Evolutionary conservation across 2,329 filamentous ascomycete genomes (phyloP).

Genomic region (Ceratocystis huliohia): DNA sequence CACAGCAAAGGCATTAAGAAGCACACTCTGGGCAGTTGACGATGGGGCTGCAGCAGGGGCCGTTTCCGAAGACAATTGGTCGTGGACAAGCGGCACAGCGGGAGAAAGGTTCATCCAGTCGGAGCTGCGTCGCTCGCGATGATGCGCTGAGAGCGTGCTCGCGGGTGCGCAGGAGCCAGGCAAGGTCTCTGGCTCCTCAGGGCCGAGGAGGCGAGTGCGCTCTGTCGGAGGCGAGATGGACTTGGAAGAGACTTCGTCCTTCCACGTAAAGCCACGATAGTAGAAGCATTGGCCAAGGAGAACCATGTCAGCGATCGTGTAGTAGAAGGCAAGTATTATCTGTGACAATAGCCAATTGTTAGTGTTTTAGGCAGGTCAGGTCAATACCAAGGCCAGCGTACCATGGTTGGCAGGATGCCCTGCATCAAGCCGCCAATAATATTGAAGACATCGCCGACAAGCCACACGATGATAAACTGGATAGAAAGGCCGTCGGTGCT

Average conservation of each 20-base stretch:
- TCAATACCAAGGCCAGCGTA: constrained; percentile 26
- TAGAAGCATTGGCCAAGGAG: constrained; percentile 86
- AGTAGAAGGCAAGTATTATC: constrained; percentile 87
- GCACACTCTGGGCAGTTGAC: constrained; percentile 43
- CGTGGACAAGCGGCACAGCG: constrained; percentile 59
- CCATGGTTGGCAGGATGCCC: constrained; percentile 86
- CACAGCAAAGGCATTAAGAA: constrained; percentile 66
- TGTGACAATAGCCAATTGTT: constrained; percentile 25
- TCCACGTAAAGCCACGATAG: constrained; percentile 71
- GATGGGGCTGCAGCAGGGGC: background rate
- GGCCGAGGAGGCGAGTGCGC: constrained; percentile 38
- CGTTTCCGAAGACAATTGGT: constrained; percentile 29
- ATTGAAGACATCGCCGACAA: constrained; percentile 90
- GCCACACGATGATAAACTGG: constrained; percentile 86
- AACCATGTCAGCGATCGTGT: constrained; percentile 83
- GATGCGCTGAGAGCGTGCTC: constrained; percentile 27
- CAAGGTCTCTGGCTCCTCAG: background rate
- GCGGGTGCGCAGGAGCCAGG: constrained; percentile 17
- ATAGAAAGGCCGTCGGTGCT: constrained; percentile 82
- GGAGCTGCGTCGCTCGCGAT: constrained; percentile 37
- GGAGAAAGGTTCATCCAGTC: constrained; percentile 60
- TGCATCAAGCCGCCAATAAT: constrained; percentile 86
- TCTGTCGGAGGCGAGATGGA: constrained; percentile 33
- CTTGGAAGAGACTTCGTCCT: constrained; percentile 36
- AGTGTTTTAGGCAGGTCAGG: background rate